phyloP scores from a whole-genome alignment of 768 basidiomycete species.

The Collybiopsis luxurians region DNA sequence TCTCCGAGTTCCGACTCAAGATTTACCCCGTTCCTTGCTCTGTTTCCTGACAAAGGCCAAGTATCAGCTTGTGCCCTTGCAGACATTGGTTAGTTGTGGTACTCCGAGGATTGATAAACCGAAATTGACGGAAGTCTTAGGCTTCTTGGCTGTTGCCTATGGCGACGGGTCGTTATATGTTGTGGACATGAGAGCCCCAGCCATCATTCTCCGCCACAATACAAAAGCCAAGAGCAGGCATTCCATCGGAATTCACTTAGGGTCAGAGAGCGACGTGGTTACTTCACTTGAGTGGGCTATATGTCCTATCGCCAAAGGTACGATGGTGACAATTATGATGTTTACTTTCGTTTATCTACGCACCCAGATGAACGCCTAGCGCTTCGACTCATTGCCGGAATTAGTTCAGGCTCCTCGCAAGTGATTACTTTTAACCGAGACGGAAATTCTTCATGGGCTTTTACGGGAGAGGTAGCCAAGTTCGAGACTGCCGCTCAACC shows the following conservation, averaged over 20 bases:
- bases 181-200: constrained; percentile 74
- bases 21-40: constrained; percentile 60
- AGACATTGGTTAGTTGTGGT: constrained; percentile 59
- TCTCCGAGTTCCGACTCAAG: constrained; percentile 34
- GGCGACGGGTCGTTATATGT: constrained; percentile 55
- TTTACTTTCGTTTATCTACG: background rate
- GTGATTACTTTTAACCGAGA: constrained; percentile 51
- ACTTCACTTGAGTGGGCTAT: constrained; percentile 67
- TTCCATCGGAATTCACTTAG: constrained; percentile 28
- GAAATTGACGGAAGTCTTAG: constrained; percentile 30
- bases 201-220: constrained; percentile 53
- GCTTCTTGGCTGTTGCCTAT: constrained; percentile 77
- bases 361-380: constrained; percentile 4
- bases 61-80: constrained; percentile 60
- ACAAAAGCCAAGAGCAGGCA: constrained; percentile 39
- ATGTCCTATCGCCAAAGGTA: constrained; percentile 52
- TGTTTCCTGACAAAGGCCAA: constrained; percentile 45
- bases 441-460: constrained; percentile 33
- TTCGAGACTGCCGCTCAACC: constrained; percentile 42
- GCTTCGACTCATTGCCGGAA: constrained; percentile 59
- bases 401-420: constrained; percentile 55
- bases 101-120: background rate
- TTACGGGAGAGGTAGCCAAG: constrained; percentile 29
- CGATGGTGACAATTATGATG: background rate
- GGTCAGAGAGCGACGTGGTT: constrained; percentile 39